Evolutionary conservation across 164 flowering plant genomes (phyloP), one percentile per base, ranked within the genome.

Genomic region (Liriodendron chinense): DNA sequence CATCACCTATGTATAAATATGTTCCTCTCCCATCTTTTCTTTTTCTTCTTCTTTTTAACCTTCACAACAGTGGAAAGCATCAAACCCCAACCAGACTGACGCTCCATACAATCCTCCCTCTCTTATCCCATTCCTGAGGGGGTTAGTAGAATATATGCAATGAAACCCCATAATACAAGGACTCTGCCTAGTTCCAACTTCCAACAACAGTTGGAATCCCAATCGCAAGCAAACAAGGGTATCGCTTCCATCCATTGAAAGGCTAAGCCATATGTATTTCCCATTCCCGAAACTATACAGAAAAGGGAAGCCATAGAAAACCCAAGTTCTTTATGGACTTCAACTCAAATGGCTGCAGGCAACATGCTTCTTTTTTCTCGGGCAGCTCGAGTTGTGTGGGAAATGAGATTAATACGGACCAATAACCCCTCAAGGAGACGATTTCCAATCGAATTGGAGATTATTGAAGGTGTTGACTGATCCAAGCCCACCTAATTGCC

Each of bases 361-460:
- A 25, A 70, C 56, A 14, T 24, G n/a, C 9, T 53, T 10, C 43
- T 14, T 49, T 22, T 70, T 53, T 23, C 62, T 24, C 47, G 23
- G 47, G 43, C 69, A 64, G 57, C 43, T 43, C 12, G 5, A 23
- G 47, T 3, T n/a, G 18, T 34, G 48, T 28, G 23, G 8, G 49
- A 57, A 16, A 43, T 9, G 50, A 57, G 5, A 62, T 22, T 25
- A 8, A 24, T 12, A 2, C 4, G 1, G 9, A 70, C 13, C 20
- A 24, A 24, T 24, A 22, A 26, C 77, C 28, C 20, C 34, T 74
- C 80, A 92, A 0, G 96, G 92, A 56, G 95, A 89, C 47, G 91
- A 53, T 76, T 90, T 92, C 95, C 97, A 96, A 76, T 94, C 97
- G 68, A 87, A 96, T 53, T 86, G 99, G 74, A 91, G 93, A 85